Evolutionary conservation across 768 basidiomycete species (phyloP).

Genomic region (Saitozyma sp.): DNA sequence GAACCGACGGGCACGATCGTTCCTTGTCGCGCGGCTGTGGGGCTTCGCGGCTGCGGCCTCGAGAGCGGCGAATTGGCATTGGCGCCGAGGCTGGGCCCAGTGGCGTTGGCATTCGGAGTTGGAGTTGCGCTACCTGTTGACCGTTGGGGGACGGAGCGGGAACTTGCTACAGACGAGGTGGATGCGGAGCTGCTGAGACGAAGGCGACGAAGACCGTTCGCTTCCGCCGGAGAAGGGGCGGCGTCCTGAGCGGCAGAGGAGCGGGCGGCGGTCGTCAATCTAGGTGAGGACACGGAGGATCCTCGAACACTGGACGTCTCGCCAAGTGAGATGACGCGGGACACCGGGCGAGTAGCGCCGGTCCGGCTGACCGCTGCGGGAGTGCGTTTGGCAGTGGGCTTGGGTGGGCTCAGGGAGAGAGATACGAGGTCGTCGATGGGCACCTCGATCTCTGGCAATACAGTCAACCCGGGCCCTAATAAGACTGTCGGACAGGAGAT

Average conservation of each 20-base stretch:
- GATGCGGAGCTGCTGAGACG: constrained; percentile 31
- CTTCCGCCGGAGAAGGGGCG: constrained; percentile 11
- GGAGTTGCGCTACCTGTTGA: constrained; percentile 1
- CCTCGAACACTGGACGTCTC: constrained; percentile 6
- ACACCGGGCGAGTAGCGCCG: constrained; percentile 12
- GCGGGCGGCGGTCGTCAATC: background rate
- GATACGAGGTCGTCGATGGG: constrained; percentile 69
- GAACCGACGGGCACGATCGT: constrained; percentile 20
- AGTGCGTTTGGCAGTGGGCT: constrained; percentile 30
- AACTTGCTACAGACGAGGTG: constrained; percentile 9
- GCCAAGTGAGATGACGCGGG: constrained; percentile 8
- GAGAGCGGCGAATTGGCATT: too few species aligned
- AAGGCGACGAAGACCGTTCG: constrained; percentile 27
- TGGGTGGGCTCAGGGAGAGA: background rate
- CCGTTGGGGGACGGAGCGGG: constrained; percentile 7
- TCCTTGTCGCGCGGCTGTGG: constrained; percentile 26
- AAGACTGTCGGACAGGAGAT: too few species aligned
- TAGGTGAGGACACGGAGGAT: background rate
- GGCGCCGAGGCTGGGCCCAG: background rate
- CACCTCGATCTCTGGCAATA: constrained; percentile 70
- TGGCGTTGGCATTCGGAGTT: constrained; percentile 1
- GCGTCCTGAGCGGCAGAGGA: background rate
- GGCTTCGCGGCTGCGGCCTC: constrained; percentile 19
- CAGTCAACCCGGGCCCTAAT: background rate
- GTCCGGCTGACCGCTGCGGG: constrained; percentile 8